Conservation (phyloP, 176 grass and related monocot species). For the Typha latifolia region DNA sequence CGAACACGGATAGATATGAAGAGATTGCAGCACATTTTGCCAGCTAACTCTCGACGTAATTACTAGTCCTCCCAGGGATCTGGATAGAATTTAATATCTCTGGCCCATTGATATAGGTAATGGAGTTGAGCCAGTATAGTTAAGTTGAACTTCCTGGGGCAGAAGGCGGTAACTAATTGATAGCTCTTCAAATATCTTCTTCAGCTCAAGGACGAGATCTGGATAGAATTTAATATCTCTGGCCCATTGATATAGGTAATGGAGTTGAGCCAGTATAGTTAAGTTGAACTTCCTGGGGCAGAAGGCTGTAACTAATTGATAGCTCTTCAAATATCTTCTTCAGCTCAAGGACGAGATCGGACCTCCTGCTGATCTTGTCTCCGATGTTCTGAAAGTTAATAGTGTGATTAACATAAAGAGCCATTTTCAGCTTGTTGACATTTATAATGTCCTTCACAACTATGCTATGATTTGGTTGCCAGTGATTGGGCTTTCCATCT, state of each 20-base stretch:
- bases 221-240: constrained; percentile 16
- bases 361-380: constrained; percentile 37
- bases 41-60: too few relatives aligned
- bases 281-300: constrained; percentile 68
- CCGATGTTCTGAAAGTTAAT: constrained; percentile 62
- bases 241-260: constrained; percentile 28
- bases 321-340: constrained; percentile 21
- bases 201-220: constrained; percentile 33
- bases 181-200: constrained; percentile 19
- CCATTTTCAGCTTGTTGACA: constrained; percentile 56
- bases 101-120: constrained; percentile 34
- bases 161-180: constrained; percentile 51
- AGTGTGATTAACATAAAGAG: constrained; percentile 41
- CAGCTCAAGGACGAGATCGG: constrained; percentile 41
- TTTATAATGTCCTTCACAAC: constrained; percentile 42
- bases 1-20: too few relatives aligned
- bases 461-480: constrained; percentile 39
- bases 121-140: constrained; percentile 34
- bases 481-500: constrained; percentile 43
- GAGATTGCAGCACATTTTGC: too few relatives aligned
- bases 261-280: constrained; percentile 39
- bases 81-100: constrained; percentile 11
- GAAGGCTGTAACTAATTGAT: constrained; percentile 46
- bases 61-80: background rate
- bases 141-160: constrained; percentile 65